Base-by-base conservation (phyloP, 1,139 yeast genomes). In the Suhomyces bribrorum region DNA sequence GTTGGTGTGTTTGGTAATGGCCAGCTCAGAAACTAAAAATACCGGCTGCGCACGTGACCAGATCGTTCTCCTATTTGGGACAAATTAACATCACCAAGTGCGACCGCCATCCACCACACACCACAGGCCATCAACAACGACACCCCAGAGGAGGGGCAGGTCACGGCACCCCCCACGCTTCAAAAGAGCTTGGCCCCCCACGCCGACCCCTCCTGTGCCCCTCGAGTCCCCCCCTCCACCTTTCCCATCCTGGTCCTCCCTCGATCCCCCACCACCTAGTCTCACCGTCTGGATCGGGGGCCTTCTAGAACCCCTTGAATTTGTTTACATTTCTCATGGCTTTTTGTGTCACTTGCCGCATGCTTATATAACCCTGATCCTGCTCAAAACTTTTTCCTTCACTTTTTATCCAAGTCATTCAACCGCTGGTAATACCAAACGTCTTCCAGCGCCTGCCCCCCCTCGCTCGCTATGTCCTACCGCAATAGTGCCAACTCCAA, bases 401-500 rank as follows among this genome's bases (percentile, higher is more conserved):
- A 22, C 31, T 13, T 29, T 17, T 13, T 11, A 9, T 13, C 26
- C 29, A n/a, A n/a, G n/a, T n/a, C n/a, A n/a, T n/a, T n/a, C n/a
- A n/a, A n/a, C n/a, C n/a, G n/a, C n/a, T n/a, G n/a, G n/a, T n/a
- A n/a, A n/a, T n/a, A n/a, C n/a, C n/a, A n/a, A n/a, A n/a, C n/a
- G n/a, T n/a, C n/a, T n/a, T n/a, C n/a, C n/a, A n/a, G n/a, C n/a
- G n/a, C n/a, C n/a, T n/a, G n/a, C n/a, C n/a, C n/a, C n/a, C n/a
- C n/a, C n/a, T n/a, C n/a, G n/a, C n/a, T 12, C 29, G 25, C 34
- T 31, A 47, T 46, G 53, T 30, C 34, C 8, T 49, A 43, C 41
- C 45, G 61, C 45, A 48, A 51, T 38, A 52, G 57, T 36, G 37
- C 57, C 17, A 46, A 43, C 24, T 47, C 59, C 22, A 50, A 48